These are phyloP conservation scores for Pestalotiopsis sp. DNA, from an alignment of 2,329 filamentous ascomycete genomes.

Conservation along the genomic window DNA sequence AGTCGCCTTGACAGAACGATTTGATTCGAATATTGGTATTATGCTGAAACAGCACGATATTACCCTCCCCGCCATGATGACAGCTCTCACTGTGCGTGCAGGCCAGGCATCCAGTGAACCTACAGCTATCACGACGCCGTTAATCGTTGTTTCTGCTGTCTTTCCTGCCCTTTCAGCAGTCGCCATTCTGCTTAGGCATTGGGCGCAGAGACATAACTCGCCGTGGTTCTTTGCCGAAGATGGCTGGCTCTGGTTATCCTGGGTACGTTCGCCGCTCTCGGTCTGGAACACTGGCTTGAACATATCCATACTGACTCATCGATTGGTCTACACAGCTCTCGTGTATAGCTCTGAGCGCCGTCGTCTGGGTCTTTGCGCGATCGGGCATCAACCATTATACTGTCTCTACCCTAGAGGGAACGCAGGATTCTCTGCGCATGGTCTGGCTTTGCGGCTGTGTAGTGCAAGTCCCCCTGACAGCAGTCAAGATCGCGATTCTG, in stretches of 20 bases:
- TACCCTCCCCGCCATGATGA: no score
- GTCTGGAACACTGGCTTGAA: neutral
- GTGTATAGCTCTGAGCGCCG: neutral
- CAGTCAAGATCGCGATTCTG: conserved; percentile 18
- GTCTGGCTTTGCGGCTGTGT: neutral
- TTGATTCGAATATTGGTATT: no score
- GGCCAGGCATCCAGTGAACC: neutral
- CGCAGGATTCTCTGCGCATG: conserved; percentile 4
- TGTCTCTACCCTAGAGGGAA: neutral
- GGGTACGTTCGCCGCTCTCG: neutral
- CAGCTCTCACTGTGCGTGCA: no score
- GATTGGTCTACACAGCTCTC: neutral
- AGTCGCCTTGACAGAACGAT: no score
- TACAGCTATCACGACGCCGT: neutral
- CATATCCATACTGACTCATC: neutral
- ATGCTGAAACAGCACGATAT: no score
- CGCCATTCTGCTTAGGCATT: neutral
- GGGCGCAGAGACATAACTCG: neutral
- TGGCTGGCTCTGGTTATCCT: neutral
- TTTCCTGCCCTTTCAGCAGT: neutral
- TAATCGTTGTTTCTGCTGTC: neutral
- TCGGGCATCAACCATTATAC: conserved; percentile 15
- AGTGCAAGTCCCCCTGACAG: conserved; percentile 4
- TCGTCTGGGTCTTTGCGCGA: neutral
- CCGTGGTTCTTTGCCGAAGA: neutral